Conservation (phyloP, 306 rosid species). For the Senna siamea region DNA sequence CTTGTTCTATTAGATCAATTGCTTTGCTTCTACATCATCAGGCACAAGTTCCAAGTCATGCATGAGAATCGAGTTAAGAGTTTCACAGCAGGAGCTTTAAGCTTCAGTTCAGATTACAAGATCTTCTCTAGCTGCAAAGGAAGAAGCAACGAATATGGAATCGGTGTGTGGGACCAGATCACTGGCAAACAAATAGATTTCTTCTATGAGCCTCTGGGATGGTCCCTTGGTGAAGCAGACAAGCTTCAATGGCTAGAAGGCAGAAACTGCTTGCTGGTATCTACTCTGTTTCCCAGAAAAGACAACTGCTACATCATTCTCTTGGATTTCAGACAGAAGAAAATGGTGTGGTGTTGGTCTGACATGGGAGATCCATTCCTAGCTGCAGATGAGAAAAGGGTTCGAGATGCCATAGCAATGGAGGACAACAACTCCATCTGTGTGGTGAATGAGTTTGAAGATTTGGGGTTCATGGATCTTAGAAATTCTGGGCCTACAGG, state of each 20-base stretch:
- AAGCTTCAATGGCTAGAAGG: conserved; percentile 85
- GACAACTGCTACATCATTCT: conserved; percentile 90
- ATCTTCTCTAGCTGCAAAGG: conserved; percentile 89
- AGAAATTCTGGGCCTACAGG: conserved; percentile 65
- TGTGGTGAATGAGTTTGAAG: conserved; percentile 93
- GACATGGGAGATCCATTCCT: conserved; percentile 63
- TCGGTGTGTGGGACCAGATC: conserved; percentile 94
- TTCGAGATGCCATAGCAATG: conserved; percentile 92
- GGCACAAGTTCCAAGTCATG: conserved; percentile 69
- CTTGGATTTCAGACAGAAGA: conserved; percentile 84
- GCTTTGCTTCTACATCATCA: conserved; percentile 1
- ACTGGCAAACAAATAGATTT: conserved; percentile 86
- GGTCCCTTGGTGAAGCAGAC: conserved; percentile 98
- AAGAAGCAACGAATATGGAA: conserved; percentile 87
- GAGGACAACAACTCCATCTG: conserved; percentile 78
- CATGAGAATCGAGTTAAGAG: conserved; percentile 85
- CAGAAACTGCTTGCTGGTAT: conserved; percentile 75
- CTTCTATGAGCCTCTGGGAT: conserved; percentile 78
- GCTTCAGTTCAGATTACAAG: conserved; percentile 75
- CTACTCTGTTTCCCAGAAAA: conserved; percentile 88
- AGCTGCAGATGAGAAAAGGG: conserved; percentile 73
- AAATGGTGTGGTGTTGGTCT: conserved; percentile 95
- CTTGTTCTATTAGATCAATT: not conserved
- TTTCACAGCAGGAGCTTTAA: conserved; percentile 91
- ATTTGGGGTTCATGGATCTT: conserved; percentile 89